Evolutionary conservation across 805 yeast genomes (phyloP).

Genomic region (Myxozyma neglecta): DNA sequence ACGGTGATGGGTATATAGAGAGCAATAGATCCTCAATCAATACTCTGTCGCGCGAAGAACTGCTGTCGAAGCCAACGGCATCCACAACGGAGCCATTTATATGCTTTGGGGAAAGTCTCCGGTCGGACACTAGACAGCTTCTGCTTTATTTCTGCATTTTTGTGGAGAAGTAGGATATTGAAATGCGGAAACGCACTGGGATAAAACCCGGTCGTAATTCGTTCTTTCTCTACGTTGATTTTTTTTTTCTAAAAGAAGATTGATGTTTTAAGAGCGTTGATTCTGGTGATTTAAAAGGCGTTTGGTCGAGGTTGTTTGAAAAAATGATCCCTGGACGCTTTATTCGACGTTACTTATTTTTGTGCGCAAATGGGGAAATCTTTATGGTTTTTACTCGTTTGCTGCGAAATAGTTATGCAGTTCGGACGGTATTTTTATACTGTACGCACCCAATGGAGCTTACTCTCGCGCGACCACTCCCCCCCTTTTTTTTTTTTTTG

Average conservation of each 20-base stretch:
- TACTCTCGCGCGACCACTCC: constrained; percentile 35
- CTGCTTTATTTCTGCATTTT: not conserved
- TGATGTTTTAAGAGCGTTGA: too few relatives aligned
- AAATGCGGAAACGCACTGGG: constrained; percentile 36
- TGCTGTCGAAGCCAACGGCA: constrained; percentile 41
- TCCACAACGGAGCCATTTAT: not conserved
- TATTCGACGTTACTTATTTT: constrained; percentile 17
- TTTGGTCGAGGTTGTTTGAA: constrained; percentile 1
- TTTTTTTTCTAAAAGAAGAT: too few relatives aligned
- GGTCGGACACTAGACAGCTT: constrained; percentile 33
- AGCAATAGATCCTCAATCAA: not conserved
- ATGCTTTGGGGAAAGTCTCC: constrained; percentile 44
- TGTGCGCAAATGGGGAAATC: not conserved
- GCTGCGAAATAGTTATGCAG: constrained; percentile 39
- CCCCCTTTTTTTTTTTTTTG: constrained; percentile 24
- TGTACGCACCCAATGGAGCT: constrained; percentile 42
- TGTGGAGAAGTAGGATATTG: not conserved
- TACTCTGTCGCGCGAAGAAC: constrained; percentile 34
- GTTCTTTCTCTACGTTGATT: too few relatives aligned
- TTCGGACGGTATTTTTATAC: constrained; percentile 24
- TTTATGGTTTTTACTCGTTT: not conserved
- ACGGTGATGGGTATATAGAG: too few relatives aligned
- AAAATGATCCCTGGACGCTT: constrained; percentile 2
- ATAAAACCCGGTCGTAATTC: constrained; percentile 4
- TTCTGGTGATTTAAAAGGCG: not conserved